These are phyloP conservation scores for Phalaenopsis hybrid DNA, from an alignment of 116 monocot species.

Conservation along the genomic window DNA sequence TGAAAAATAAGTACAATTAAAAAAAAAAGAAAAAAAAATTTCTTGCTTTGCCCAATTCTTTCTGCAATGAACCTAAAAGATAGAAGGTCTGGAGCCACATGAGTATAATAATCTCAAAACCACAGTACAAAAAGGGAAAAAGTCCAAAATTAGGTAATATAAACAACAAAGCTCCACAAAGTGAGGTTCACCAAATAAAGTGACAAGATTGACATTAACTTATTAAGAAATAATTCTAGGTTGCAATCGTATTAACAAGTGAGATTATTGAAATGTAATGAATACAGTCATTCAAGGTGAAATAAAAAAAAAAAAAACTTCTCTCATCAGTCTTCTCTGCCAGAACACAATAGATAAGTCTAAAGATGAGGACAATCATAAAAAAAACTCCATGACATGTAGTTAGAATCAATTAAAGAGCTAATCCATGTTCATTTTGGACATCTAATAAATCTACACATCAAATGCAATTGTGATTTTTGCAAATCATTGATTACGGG, in stretches of 20 bases:
- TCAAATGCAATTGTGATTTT: neutral
- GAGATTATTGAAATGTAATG: neutral
- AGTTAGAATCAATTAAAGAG: neutral
- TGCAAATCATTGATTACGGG: neutral
- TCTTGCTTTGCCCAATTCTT: neutral
- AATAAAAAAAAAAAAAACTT: neutral
- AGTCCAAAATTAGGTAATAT: neutral
- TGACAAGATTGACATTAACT: neutral
- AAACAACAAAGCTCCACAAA: neutral
- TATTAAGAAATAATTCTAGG: neutral
- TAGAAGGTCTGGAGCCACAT: neutral
- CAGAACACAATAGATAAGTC: neutral
- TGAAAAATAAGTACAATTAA: slow-evolving; percentile 9
- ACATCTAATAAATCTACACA: neutral
- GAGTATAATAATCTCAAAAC: neutral
- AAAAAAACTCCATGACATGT: neutral
- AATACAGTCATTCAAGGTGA: neutral
- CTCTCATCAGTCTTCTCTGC: neutral
- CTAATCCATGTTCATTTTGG: neutral
- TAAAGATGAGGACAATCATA: neutral
- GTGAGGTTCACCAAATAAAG: neutral
- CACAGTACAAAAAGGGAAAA: neutral
- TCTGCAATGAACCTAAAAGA: neutral
- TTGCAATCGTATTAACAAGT: neutral
- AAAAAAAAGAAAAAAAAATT: neutral